Evolutionary conservation across 176 grass and related monocot species (phyloP), one percentile per base, ranked within the genome.

Genomic region (Paspalum vaginatum): DNA sequence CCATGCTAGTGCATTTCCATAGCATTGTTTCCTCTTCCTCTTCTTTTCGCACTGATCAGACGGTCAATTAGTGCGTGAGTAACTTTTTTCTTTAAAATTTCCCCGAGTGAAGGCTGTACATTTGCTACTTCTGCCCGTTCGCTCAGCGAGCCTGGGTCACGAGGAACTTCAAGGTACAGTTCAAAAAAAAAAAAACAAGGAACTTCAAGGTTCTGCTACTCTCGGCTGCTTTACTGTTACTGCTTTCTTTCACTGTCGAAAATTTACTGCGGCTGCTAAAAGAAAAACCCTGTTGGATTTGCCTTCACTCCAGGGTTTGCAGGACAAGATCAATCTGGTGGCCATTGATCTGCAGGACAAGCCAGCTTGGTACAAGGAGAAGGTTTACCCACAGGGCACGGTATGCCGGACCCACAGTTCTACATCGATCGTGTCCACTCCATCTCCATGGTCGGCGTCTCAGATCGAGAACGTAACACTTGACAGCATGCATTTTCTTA

Each of bases 361-460:
- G 32, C 94, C 94, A 11, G 60, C 88, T 49, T 97, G 94, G 94
- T 97, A 97, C 79, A 91, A 91, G 79, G 89, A 91, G 41, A 97
- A 91, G 24, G 81, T 89, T 85, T 91, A 93, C 47, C 27, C 88
- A 67, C 60, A 82, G 61, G 92, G 85, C 79, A 97, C 90, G 88
- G 90, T 97, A 71, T 15, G 24, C 2, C 24, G 75, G n/a, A n/a
- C n/a, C 52, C 51, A 62, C 54, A 57, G 22, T 57, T 67, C 55
- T 41, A 65, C 17, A n/a, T n/a, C n/a, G n/a, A n/a, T 58, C n/a
- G n/a, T n/a, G 18, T 9, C 32, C 37, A 17, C n/a, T n/a, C n/a
- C n/a, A n/a, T n/a, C n/a, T 14, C 11, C 67, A 9, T 26, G 11
- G 40, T 6, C 8, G 49, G 3, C 43, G 39, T 71, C 43, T 40